phyloP scores from a whole-genome alignment of 352 stramenopile species.

The Phytophthora cactorum region DNA sequence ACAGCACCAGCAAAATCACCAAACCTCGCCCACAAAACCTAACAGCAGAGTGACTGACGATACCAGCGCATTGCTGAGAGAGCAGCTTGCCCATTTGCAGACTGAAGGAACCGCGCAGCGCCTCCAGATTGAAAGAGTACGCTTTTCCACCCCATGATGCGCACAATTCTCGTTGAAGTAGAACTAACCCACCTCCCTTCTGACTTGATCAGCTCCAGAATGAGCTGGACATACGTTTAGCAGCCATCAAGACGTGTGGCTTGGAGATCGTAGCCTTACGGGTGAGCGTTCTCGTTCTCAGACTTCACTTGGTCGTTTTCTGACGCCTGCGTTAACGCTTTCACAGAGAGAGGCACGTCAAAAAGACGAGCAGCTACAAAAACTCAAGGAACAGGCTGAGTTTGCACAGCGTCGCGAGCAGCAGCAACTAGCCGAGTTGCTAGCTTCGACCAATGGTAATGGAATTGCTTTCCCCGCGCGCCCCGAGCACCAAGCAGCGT shows the following conservation, averaged over 20 bases:
- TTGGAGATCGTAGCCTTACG: constrained; percentile 64
- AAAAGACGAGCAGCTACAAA: constrained; percentile 53
- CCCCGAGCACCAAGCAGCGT: constrained; percentile 29
- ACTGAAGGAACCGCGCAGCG: constrained; percentile 56
- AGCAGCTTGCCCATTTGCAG: constrained; percentile 59
- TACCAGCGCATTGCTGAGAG: constrained; percentile 30
- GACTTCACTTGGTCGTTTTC: neutral
- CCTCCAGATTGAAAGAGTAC: constrained; percentile 49
- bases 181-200: constrained; percentile 7
- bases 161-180: neutral
- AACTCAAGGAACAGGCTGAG: constrained; percentile 42
- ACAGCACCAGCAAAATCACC: constrained; percentile 4
- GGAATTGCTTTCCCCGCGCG: constrained; percentile 9
- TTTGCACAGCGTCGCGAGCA: constrained; percentile 46
- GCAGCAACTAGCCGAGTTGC: constrained; percentile 45
- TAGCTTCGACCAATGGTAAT: constrained; percentile 21
- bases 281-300: constrained; percentile 32
- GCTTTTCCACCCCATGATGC: constrained; percentile 1
- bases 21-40: neutral
- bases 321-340: neutral
- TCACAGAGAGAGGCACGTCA: constrained; percentile 52
- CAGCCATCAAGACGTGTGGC: constrained; percentile 66
- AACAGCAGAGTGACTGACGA: constrained; percentile 6
- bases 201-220: constrained; percentile 51
- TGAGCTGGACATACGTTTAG: constrained; percentile 60